Percentiles rank a stretch among this genome's conserved stretches.
These are phyloP conservation scores for Aureobasidium sp. DNA, from an alignment of 2,329 filamentous ascomycete species.

Conservation along the genomic window DNA sequence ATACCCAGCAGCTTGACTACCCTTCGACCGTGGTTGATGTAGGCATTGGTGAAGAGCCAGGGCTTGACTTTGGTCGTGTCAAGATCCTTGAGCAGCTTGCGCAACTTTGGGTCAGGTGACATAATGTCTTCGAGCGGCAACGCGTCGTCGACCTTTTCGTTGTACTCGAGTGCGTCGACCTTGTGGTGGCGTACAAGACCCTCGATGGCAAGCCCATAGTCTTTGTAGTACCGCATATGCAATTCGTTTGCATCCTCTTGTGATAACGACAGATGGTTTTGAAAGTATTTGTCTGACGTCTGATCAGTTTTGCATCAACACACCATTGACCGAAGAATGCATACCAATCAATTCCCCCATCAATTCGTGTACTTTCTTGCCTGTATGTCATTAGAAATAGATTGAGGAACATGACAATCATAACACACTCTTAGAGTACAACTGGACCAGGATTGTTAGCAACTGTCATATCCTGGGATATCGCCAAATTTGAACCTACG, in stretches of 20 bases:
- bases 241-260: constrained; percentile 73
- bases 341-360: constrained; percentile 77
- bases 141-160: constrained; percentile 88
- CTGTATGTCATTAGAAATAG: background rate
- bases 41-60: constrained; percentile 97
- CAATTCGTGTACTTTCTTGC: constrained; percentile 69
- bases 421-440: constrained; percentile 70
- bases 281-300: constrained; percentile 46
- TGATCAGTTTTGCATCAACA: background rate
- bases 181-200: constrained; percentile 89
- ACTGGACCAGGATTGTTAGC: constrained; percentile 29
- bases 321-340: constrained; percentile 40
- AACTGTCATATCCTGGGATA: too few species aligned
- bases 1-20: constrained; percentile 74
- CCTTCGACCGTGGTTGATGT: constrained; percentile 74
- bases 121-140: constrained; percentile 80
- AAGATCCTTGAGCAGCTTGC: constrained; percentile 69
- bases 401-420: background rate
- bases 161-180: constrained; percentile 92
- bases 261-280: constrained; percentile 62
- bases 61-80: constrained; percentile 75
- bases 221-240: constrained; percentile 87
- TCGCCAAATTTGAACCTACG: constrained; percentile 35
- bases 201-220: constrained; percentile 95
- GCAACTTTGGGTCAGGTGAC: constrained; percentile 65